Evolutionary conservation across 2,329 filamentous ascomycete genomes (phyloP).

Genomic region (Cercospora berteroae): DNA sequence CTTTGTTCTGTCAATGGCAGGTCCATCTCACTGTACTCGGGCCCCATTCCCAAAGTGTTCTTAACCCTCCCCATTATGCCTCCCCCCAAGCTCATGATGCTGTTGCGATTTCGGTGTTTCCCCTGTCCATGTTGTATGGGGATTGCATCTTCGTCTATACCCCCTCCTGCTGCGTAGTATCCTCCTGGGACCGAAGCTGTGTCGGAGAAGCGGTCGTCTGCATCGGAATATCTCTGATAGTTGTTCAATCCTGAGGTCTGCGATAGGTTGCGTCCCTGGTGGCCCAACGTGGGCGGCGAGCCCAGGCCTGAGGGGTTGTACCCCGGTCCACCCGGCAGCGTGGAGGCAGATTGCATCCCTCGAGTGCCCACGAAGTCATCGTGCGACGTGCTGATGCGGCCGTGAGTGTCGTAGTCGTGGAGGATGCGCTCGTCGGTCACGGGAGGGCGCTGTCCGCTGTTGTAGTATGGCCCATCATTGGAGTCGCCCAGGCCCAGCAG

Average conservation of each 20-base stretch:
- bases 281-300: slow-evolving; percentile 41
- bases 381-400: slow-evolving; percentile 85
- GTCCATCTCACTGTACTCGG: slow-evolving; percentile 95
- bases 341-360: slow-evolving; percentile 45
- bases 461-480: slow-evolving; percentile 68
- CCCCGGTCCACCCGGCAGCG: slow-evolving; percentile 46
- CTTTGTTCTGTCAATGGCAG: slow-evolving; percentile 82
- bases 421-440: slow-evolving; percentile 78
- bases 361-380: slow-evolving; percentile 80
- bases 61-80: slow-evolving; percentile 84
- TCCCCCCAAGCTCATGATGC: slow-evolving; percentile 80
- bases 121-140: slow-evolving; percentile 52
- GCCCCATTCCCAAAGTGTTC: slow-evolving; percentile 82
- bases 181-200: slow-evolving; percentile 48
- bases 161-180: slow-evolving; percentile 71
- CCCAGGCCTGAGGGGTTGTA: slow-evolving; percentile 35
- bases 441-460: slow-evolving; percentile 72
- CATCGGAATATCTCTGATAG: slow-evolving; percentile 88
- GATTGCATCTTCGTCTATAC: slow-evolving; percentile 57
- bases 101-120: slow-evolving; percentile 67
- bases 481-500: slow-evolving; percentile 67
- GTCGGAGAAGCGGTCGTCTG: slow-evolving; percentile 74
- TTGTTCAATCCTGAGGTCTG: slow-evolving; percentile 83
- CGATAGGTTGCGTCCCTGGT: slow-evolving; percentile 52
- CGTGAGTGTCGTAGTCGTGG: slow-evolving; percentile 65